A percentile compares a stretch with the other conserved stretches of the same genome.
phyloP scores from a whole-genome alignment of 257 asterid species.

The Gardenia jasminoides region DNA sequence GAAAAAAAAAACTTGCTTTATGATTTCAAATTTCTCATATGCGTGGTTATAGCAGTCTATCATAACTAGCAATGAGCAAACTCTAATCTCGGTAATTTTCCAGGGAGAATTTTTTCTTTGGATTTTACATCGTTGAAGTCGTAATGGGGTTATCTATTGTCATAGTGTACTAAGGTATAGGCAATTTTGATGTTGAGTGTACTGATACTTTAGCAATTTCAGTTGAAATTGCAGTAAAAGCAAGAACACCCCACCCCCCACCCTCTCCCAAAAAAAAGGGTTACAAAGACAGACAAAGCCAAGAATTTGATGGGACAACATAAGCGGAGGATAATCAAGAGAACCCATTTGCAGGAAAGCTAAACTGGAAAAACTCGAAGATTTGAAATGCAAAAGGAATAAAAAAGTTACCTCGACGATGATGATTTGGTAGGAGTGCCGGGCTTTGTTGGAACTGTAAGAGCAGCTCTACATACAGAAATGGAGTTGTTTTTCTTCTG shows the following conservation, averaged over 20 bases:
- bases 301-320: background rate
- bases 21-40: too few species aligned
- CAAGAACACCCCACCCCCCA: background rate
- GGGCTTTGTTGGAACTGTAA: conserved; percentile 14
- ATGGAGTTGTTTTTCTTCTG: conserved; percentile 8
- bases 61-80: too few species aligned
- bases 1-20: too few species aligned
- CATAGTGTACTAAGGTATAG: too few species aligned
- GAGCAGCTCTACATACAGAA: conserved; percentile 26
- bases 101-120: too few species aligned
- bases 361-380: background rate
- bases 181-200: too few species aligned
- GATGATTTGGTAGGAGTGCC: background rate
- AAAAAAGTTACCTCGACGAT: conserved; percentile 12
- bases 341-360: background rate
- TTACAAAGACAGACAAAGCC: background rate
- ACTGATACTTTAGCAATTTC: background rate
- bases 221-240: background rate
- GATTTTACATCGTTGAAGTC: too few species aligned
- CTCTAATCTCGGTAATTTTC: too few species aligned
- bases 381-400: too few species aligned
- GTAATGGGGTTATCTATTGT: too few species aligned
- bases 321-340: background rate
- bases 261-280: background rate
- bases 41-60: too few species aligned